These are phyloP conservation scores for Calocybe gangraenosa DNA, from an alignment of 768 basidiomycete species.

Conservation along the genomic window DNA sequence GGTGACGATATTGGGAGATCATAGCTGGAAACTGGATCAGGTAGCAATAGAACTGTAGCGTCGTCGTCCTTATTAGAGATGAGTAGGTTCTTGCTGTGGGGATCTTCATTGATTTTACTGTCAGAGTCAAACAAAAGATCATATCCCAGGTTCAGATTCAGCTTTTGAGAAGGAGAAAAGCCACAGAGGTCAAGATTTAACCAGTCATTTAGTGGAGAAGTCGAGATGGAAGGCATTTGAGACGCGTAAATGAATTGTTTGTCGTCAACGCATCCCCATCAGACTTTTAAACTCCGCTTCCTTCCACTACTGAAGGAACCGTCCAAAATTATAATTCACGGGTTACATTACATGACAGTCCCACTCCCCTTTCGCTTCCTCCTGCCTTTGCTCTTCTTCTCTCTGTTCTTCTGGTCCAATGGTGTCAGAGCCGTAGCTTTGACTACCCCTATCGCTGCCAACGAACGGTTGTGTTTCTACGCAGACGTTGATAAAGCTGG, in stretches of 20 bases:
- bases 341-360: slow-evolving; percentile 7
- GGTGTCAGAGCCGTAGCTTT: slow-evolving; percentile 56
- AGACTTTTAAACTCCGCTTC: slow-evolving; percentile 13
- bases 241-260: background rate
- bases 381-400: slow-evolving; percentile 25
- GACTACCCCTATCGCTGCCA: slow-evolving; percentile 74
- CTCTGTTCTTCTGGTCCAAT: slow-evolving; percentile 29
- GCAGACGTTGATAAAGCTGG: slow-evolving; percentile 95
- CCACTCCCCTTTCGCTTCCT: slow-evolving; percentile 11
- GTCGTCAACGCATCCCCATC: background rate
- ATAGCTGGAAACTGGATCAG: no score
- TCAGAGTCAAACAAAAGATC: background rate
- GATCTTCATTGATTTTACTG: background rate
- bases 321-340: background rate
- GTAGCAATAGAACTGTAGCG: no score
- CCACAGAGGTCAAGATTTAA: slow-evolving; percentile 1
- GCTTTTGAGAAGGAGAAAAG: background rate
- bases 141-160: background rate
- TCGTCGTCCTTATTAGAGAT: no score
- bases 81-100: no score
- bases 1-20: no score
- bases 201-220: slow-evolving; percentile 8
- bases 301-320: slow-evolving; percentile 2
- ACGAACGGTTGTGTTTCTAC: slow-evolving; percentile 88
- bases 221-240: slow-evolving; percentile 4